phyloP scores from a whole-genome alignment of 306 rosid species.

The Prunus dulcis region DNA sequence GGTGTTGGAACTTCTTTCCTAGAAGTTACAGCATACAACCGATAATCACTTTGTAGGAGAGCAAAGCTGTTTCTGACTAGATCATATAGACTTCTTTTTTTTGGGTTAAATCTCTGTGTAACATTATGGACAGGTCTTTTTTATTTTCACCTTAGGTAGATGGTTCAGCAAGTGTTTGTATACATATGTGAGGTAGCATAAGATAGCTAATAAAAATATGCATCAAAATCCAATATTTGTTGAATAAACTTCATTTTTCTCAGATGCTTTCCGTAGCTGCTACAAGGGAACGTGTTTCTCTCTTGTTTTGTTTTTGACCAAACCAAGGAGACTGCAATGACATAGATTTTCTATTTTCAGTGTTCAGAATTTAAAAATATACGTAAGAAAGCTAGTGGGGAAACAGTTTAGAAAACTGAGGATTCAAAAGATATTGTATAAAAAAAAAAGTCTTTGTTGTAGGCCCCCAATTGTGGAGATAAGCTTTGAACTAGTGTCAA shows the following conservation, averaged over 20 bases:
- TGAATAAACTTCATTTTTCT: slow-evolving; percentile 20
- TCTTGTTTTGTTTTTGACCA: no score
- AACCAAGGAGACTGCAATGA: no score
- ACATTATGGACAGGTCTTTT: slow-evolving; percentile 34
- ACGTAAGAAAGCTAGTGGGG: not conserved
- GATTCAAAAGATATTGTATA: no score
- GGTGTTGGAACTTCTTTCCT: slow-evolving; percentile 9
- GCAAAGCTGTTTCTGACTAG: slow-evolving; percentile 27
- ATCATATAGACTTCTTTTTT: slow-evolving; percentile 18
- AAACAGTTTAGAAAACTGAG: not conserved
- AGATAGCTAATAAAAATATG: slow-evolving; percentile 25
- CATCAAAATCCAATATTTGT: slow-evolving; percentile 24
- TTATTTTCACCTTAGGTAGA: slow-evolving; percentile 34
- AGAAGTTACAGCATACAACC: not conserved
- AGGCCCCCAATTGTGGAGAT: slow-evolving; percentile 18
- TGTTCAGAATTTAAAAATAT: not conserved
- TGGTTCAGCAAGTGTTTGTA: slow-evolving; percentile 35
- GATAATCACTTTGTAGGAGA: slow-evolving; percentile 21
- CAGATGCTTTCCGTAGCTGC: not conserved
- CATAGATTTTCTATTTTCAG: not conserved
- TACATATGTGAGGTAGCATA: slow-evolving; percentile 40
- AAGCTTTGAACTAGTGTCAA: slow-evolving; percentile 27
- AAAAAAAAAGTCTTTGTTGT: not conserved
- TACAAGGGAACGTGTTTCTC: no score
- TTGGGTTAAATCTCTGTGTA: slow-evolving; percentile 7